Percentiles rank a stretch among this genome's conserved stretches.
Evolutionary conservation across 164 flowering plant genomes (phyloP).

Genomic region (Aristolochia californica): DNA sequence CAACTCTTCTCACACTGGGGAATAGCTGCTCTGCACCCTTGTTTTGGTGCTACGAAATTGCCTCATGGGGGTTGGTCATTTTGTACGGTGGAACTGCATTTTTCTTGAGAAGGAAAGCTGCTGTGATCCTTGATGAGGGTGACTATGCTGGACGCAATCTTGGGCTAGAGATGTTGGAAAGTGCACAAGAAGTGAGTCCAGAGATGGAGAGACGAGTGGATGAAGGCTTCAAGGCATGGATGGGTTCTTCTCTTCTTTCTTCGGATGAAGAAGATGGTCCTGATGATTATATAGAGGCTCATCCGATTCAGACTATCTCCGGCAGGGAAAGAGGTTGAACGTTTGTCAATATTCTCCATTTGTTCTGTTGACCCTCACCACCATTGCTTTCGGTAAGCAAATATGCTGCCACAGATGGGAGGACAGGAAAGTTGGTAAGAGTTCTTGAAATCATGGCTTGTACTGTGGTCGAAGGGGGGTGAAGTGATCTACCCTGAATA

Average conservation of each 20-base stretch:
- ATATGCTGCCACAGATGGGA: too few relatives aligned
- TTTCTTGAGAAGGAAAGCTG: conserved; percentile 72
- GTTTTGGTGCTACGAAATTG: conserved; percentile 92
- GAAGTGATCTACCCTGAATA: too few relatives aligned
- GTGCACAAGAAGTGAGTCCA: conserved; percentile 46
- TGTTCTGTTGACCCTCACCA: too few relatives aligned
- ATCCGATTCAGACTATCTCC: conserved; percentile 20
- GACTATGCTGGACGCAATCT: conserved; percentile 39
- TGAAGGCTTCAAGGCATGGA: conserved; percentile 90
- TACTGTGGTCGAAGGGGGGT: too few relatives aligned
- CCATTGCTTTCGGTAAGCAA: too few relatives aligned
- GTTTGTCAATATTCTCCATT: background rate
- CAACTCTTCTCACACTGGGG: conserved; percentile 69
- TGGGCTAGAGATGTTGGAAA: conserved; percentile 88
- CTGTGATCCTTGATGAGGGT: conserved; percentile 59
- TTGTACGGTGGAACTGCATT: conserved; percentile 70
- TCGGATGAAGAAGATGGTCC: conserved; percentile 89
- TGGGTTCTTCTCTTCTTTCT: conserved; percentile 87
- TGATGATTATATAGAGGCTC: conserved; percentile 36
- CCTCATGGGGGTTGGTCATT: conserved; percentile 69
- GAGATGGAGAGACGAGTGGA: conserved; percentile 77
- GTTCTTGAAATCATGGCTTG: too few relatives aligned
- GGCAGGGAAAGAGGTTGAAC: conserved; percentile 19
- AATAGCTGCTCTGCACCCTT: conserved; percentile 75
- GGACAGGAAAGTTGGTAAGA: too few relatives aligned